A percentile compares a stretch with the other conserved stretches of the same genome.
Evolutionary conservation across 352 stramenopile species (phyloP).

Genomic region (Thalassiosira ordinaria): DNA sequence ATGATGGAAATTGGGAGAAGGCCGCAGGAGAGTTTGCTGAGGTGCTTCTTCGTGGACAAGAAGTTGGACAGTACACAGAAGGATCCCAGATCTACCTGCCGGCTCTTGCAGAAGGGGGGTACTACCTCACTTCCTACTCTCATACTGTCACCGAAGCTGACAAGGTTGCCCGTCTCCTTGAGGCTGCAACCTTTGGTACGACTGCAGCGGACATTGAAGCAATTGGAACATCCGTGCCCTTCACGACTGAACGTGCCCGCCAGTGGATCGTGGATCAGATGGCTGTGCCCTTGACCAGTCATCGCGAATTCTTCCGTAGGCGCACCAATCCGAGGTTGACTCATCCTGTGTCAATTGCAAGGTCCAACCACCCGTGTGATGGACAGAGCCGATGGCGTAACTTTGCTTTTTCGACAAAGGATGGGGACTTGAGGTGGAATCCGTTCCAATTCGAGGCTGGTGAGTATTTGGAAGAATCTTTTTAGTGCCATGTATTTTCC

Average conservation of each 20-base stretch:
- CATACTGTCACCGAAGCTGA: constrained; percentile 30
- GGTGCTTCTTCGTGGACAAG: constrained; percentile 39
- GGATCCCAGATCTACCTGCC: constrained; percentile 56
- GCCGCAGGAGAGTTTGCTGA: constrained; percentile 59
- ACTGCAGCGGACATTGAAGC: constrained; percentile 42
- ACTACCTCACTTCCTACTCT: constrained; percentile 55
- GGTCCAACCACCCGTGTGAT: constrained; percentile 59
- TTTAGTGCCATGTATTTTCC: too few species aligned
- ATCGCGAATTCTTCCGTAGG: constrained; percentile 64
- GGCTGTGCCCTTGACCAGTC: constrained; percentile 49
- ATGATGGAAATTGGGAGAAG: constrained; percentile 55
- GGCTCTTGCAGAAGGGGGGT: constrained; percentile 30
- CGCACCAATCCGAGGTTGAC: constrained; percentile 58
- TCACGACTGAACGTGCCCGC: constrained; percentile 34
- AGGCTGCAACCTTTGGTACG: constrained; percentile 61
- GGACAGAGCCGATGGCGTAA: constrained; percentile 53
- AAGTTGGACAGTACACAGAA: constrained; percentile 38
- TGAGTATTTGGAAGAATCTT: too few species aligned
- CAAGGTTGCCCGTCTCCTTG: constrained; percentile 51
- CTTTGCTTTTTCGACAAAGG: constrained; percentile 61
- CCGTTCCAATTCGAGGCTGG: too few species aligned
- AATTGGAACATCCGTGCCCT: constrained; percentile 14
- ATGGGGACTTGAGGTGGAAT: too few species aligned
- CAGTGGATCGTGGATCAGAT: constrained; percentile 63
- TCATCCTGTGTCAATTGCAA: constrained; percentile 37